Conservation (phyloP, 2,329 filamentous ascomycete genomes). For the Aschersonia sp. region DNA sequence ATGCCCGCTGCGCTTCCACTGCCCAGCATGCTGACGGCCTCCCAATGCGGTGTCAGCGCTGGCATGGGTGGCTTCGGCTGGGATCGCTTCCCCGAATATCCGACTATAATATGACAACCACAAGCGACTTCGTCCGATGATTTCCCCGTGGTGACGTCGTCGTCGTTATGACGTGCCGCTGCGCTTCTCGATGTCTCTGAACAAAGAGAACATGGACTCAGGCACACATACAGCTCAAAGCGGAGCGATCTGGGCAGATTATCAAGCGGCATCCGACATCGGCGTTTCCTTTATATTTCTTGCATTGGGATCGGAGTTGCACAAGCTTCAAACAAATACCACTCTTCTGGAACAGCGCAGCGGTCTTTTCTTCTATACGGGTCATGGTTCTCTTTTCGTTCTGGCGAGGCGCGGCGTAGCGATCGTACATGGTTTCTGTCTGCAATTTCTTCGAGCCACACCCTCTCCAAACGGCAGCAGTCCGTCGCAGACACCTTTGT, state of each 20-base stretch:
- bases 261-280: constrained; percentile 15
- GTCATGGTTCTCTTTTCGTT: constrained; percentile 5
- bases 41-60: constrained; percentile 65
- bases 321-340: constrained; percentile 20
- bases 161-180: constrained; percentile 5
- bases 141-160: constrained; percentile 33
- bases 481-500: too few species aligned
- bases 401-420: constrained; percentile 6
- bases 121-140: constrained; percentile 26
- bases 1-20: constrained; percentile 60
- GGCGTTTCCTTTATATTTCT: constrained; percentile 19
- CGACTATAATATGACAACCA: constrained; percentile 74
- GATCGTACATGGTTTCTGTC: background rate
- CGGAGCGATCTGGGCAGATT: background rate
- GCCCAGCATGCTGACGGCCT: constrained; percentile 68
- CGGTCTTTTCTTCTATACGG: constrained; percentile 14
- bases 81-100: constrained; percentile 74
- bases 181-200: background rate
- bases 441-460: background rate
- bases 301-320: constrained; percentile 29
- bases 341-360: constrained; percentile 12
- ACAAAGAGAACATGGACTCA: too few species aligned
- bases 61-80: constrained; percentile 65
- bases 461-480: too few species aligned
- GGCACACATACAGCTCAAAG: too few species aligned